Percentiles rank a stretch among this genome's conserved stretches.
Conservation (phyloP, 306 rosid genomes). For the Prunus mume region DNA sequence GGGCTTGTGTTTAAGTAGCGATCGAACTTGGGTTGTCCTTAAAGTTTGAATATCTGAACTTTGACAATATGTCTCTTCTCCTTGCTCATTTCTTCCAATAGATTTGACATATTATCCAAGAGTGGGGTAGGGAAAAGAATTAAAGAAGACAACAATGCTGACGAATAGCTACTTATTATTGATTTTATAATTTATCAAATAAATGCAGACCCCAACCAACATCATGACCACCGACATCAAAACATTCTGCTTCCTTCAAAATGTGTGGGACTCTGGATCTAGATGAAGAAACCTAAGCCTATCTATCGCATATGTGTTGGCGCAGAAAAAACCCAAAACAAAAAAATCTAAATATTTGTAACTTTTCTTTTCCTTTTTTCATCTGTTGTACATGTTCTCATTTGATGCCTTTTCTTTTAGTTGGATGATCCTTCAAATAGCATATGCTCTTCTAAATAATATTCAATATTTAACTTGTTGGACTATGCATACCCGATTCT, state of each 20-base stretch:
- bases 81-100: not conserved
- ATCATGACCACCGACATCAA: slow-evolving; percentile 37
- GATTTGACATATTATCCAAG: not conserved
- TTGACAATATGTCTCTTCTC: slow-evolving; percentile 9
- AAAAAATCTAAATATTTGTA: slow-evolving; percentile 12
- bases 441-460: slow-evolving; percentile 16
- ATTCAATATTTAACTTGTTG: slow-evolving; percentile 21
- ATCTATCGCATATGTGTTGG: slow-evolving; percentile 33
- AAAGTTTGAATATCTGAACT: not conserved
- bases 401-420: slow-evolving; percentile 25
- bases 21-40: not conserved
- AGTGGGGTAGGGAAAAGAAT: not conserved
- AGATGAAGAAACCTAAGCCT: slow-evolving; percentile 35
- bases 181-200: slow-evolving; percentile 34
- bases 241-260: slow-evolving; percentile 43
- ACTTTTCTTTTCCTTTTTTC: not conserved
- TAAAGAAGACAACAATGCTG: slow-evolving; percentile 24
- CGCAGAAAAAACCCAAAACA: slow-evolving; percentile 10
- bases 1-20: not conserved
- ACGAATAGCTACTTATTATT: slow-evolving; percentile 48
- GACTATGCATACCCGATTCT: slow-evolving; percentile 13
- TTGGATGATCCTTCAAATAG: slow-evolving; percentile 3
- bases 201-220: slow-evolving; percentile 45
- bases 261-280: slow-evolving; percentile 52
- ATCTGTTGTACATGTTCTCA: slow-evolving; percentile 12